Evolutionary conservation across 495 filamentous ascomycete species (phyloP).

Genomic region (Tuber aestivum): DNA sequence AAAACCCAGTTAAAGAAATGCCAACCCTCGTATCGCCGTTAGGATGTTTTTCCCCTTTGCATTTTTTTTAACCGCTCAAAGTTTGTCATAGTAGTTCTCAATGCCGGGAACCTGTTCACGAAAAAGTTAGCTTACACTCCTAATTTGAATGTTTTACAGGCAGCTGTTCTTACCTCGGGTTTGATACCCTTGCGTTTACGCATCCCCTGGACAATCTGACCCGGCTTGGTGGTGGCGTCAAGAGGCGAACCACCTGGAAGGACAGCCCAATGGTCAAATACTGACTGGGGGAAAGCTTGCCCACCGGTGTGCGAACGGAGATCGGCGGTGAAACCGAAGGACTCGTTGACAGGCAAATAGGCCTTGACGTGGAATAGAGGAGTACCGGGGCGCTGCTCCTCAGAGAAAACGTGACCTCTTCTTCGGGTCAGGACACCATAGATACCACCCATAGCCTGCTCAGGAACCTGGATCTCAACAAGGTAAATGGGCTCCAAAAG

Average conservation of each 20-base stretch:
- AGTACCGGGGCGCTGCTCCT: constrained; percentile 97
- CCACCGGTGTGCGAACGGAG: constrained; percentile 88
- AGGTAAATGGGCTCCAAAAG: constrained; percentile 97
- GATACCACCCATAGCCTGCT: constrained; percentile 98
- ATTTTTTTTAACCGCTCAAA: constrained; percentile 58
- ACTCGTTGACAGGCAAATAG: constrained; percentile 98
- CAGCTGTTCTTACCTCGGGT: constrained; percentile 52
- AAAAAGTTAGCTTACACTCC: background rate
- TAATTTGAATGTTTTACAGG: background rate
- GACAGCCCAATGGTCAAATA: constrained; percentile 98
- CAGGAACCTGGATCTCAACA: constrained; percentile 98
- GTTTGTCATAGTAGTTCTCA: constrained; percentile 94
- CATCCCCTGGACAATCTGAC: constrained; percentile 77
- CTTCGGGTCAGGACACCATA: constrained; percentile 98
- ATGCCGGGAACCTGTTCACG: constrained; percentile 51
- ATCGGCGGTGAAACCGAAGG: constrained; percentile 98
- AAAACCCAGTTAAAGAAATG: constrained; percentile 4
- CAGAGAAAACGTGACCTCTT: constrained; percentile 96
- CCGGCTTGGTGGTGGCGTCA: constrained; percentile 77
- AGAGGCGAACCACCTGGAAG: constrained; percentile 90
- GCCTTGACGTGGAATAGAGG: constrained; percentile 99
- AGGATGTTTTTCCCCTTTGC: too few species aligned
- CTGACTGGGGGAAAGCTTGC: constrained; percentile 96
- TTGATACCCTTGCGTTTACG: constrained; percentile 99
- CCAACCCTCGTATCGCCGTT: background rate